Evolutionary conservation across 1,284 basidiomycete genomes (phyloP), one percentile per base, ranked within the genome.

Genomic region (Rhodotorula sp.): DNA sequence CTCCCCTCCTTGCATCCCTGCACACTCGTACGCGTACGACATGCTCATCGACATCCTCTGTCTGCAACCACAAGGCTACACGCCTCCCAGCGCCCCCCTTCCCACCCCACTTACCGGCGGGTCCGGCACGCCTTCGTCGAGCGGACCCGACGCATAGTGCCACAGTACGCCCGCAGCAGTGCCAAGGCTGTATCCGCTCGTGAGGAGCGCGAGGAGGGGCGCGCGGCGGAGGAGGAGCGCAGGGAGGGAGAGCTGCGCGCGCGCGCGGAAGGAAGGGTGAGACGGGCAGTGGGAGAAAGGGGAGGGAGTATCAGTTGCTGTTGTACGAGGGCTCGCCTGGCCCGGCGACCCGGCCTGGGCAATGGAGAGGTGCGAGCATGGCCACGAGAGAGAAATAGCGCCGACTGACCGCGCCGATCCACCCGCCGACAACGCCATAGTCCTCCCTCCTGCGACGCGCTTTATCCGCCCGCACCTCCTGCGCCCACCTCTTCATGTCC

Each of bases 211-310:
- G 48, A 72, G 48, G n/a, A 73, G 21, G 1, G 73, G 64, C 0
- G 72, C 77, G 27, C 77, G 69, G 9, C 66, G 66, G 22, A 74
- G 68, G 60, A 78, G 67, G 57, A 78, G 51, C 12, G 77, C 74
- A 4, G 77, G 75, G 7, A 60, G 69, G 22, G 58, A 39, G 41
- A 77, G 71, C 73, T 74, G 64, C 6, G 32, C 13, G 55, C n/a
- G n/a, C n/a, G n/a, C n/a, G n/a, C n/a, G n/a, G n/a, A n/a, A 4
- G 77, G 75, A 4, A 60, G 69, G 22, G 58, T 39, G 41, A 77
- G 71, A 70, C 71, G 64, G 4, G 32, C 13, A 36, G 27, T 25
- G 48, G 48, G 48, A 39, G 21, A 48, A 48, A 22, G 37, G 46
- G 32, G 39, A 15, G 39, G 21, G 13, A 59, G 39, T 12, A 9